Evolutionary conservation across 2,329 filamentous ascomycete genomes (phyloP), one percentile per base, ranked within the genome.

Genomic region (Onygena corvina): DNA sequence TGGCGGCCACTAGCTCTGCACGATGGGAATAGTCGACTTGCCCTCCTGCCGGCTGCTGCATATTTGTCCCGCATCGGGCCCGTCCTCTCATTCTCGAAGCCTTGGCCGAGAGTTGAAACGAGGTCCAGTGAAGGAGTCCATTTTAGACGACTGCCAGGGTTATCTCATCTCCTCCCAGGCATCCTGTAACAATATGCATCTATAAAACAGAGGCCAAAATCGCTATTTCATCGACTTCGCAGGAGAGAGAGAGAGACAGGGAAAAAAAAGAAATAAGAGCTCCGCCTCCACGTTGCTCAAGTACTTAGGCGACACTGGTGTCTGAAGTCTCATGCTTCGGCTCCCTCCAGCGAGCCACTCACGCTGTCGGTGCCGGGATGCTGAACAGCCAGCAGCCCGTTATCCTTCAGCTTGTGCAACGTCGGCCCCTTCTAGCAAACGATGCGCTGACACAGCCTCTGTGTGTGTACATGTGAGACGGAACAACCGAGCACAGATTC

Each of bases 1-100:
- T 40, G 36, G 36, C 36, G 36, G 36, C 36, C 36, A 40, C 36
- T 40, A 40, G 36, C 18, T 40, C 36, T 40, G 36, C 36, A 40
- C 36, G 18, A 40, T 40, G 36, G 18, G 36, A 40, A 40, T 40
- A 40, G 36, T 40, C 36, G 16, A 18, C 4, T 9, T 4, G 6
- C 20, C 14, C 14, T n/a, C 20, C 20, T 21, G 18, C 36, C 20
- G 18, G 18, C 27, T 29, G 27, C 27, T 29, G n/a, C n/a, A n/a
- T n/a, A n/a, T 29, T 29, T 5, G 11, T 29, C 5, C 27, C 11
- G 27, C 5, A 29, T 11, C 11, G 27, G 27, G 5, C 5, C 27
- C 11, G 27, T 29, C 27, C 27, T 5, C 11, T 11, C 18, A 23
- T 40, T 40, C 36, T 40, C 36, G 36, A 40, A 40, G 21, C 36